Base-by-base conservation (phyloP, 371 early-diverging fungal genomes). In the Saksenaea vasiformis region DNA sequence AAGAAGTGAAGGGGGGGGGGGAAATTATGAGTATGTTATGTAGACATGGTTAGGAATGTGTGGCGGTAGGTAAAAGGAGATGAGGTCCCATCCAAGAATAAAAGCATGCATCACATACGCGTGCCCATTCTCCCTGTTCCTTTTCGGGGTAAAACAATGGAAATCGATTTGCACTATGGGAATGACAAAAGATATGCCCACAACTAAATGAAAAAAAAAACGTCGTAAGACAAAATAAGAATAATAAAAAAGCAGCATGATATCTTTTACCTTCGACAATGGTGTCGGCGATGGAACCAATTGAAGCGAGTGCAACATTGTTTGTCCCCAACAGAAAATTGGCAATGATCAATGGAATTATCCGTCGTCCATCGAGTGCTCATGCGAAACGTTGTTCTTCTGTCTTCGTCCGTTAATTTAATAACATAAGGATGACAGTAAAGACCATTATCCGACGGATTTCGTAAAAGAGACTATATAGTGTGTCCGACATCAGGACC, bases 41-140 rank as follows among this genome's bases (percentile, higher is more conserved):
- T 39, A 39, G 39, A 39, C 22, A 47, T 17, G 51, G 22, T 19
- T 17, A 22, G 19, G 24, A 47, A 47, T 47, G 19, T 47, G 51
- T 22, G 22, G 22, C 22, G 51, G 51, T 47, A 19, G 51, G 51
- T 22, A 47, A 22, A 22, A 47, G 27, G 10, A 47, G 51, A 47
- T 47, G 51, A 9, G 51, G 51, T 3, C 51, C 51, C 51, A 47
- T 47, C 51, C 51, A 47, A 47, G 51, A 47, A 41, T 63, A 70
- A 47, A 72, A 72, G 55, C 72, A 72, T 26, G 44, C 19, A 37
- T 72, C 72, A 37, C 72, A 72, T 5, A 72, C 72, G 43, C 72
- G 65, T 34, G 61, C 62, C 72, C 72, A 72, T 61, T 72, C 64
- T 27, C 68, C 68, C 34, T 59, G 31, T 36, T 56, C 43, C 26